Conservation (phyloP, 345 rosid genomes). For the Theobroma cacao region DNA sequence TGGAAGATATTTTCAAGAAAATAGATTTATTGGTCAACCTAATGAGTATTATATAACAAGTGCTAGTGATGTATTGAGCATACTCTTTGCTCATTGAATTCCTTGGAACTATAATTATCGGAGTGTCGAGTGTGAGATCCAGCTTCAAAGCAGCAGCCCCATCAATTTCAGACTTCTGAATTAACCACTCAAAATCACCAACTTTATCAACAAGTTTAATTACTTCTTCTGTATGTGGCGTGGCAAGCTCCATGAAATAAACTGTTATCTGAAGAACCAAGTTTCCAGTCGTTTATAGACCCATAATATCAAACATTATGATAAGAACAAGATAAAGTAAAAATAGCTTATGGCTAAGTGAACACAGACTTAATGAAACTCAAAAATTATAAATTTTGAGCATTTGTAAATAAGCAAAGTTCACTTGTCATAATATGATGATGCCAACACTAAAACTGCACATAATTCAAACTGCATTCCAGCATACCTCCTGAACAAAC, state of each 20-base stretch:
- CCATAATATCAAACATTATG: background rate
- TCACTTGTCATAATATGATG: background rate
- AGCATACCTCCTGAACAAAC: conserved; percentile 93
- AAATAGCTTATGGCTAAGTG: background rate
- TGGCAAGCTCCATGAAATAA: conserved; percentile 95
- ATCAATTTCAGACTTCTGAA: conserved; percentile 93
- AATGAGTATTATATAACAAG: conserved; percentile 5
- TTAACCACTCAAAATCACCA: conserved; percentile 97
- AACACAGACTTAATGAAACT: background rate
- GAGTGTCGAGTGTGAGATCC: conserved; percentile 93
- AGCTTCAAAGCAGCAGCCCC: conserved; percentile 92
- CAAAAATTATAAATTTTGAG: background rate
- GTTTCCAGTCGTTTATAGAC: background rate
- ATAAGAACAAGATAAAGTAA: conserved; percentile 11
- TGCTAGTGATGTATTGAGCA: conserved; percentile 27
- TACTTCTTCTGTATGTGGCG: conserved; percentile 91
- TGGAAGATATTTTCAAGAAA: background rate
- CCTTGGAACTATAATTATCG: conserved; percentile 82
- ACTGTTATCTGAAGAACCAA: conserved; percentile 62
- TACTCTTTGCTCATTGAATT: conserved; percentile 91
- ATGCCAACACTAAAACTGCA: background rate
- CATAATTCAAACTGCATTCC: conserved; percentile 9
- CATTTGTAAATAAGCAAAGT: background rate
- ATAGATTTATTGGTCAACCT: conserved; percentile 8
- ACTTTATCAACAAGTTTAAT: conserved; percentile 96